Base-by-base conservation (phyloP, 805 yeast genomes). In the Metschnikowia continentalis region DNA sequence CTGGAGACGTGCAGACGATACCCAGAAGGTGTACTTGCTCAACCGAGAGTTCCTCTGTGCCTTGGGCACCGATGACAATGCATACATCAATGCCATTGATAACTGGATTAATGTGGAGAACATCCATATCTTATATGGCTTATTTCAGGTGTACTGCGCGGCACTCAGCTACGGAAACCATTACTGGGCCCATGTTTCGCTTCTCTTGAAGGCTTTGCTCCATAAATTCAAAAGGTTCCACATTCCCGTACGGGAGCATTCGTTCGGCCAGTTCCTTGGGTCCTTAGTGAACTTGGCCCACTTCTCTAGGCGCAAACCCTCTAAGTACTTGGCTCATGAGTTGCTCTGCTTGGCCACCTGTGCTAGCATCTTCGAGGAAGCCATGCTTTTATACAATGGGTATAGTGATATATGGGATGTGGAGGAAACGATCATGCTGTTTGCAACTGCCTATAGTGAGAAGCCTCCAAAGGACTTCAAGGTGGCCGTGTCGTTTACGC, bases 311-410 rank as follows among this genome's bases (percentile, higher is more conserved):
- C 23, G 46, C 15, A 20, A 37, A 4, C 42, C 51, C 5, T 17
- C 50, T 7, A 14, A 44, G 17, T 49, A 44, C 37, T 30, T 43
- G 10, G 32, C 50, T 48, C 19, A 46, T 36, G 48, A 49, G 33
- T 37, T 43, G 41, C 20, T 54, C 52, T 53, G 51, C 4, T 26
- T 49, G 15, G 13, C 15, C 8, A 41, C 45, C 1, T 46, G 54
- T 32, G 23, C 35, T 1, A 36, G 43, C 11, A 61, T 71, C 3
- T 52, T 68, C 14, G 35, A 42, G 11, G 49, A 61, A 33, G 50
- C 67, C 6, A 57, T 44, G 32, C 46, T 55, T 4, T 26, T 65
- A 2, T 71, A 61, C 54, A 71, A 70, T 26, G 78, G 78, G 1
- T 74, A 62, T 50, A 64, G 61, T 39, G 78, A 74, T 32, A 55